A percentile compares a stretch with the other conserved stretches of the same genome.
These are phyloP conservation scores for Tulasnella sp. DNA, from an alignment of 768 basidiomycete species.

Conservation along the genomic window DNA sequence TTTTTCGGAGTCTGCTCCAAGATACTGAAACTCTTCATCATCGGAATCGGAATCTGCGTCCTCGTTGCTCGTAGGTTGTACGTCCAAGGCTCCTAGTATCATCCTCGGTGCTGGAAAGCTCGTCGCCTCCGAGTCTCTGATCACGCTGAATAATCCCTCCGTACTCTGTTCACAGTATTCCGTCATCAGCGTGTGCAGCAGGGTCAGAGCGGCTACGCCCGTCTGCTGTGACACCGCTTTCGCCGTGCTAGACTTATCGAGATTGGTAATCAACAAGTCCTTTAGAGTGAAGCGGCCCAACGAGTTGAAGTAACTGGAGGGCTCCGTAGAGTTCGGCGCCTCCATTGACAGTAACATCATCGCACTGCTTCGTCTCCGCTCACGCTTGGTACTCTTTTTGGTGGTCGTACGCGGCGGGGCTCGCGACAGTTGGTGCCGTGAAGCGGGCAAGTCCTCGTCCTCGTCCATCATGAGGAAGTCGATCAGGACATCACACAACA, in stretches of 20 bases:
- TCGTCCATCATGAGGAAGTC: slow-evolving; percentile 79
- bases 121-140: slow-evolving; percentile 62
- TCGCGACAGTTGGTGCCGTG: slow-evolving; percentile 36
- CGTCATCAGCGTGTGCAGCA: slow-evolving; percentile 64
- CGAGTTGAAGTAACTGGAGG: slow-evolving; percentile 75
- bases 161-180: slow-evolving; percentile 52
- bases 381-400: slow-evolving; percentile 7
- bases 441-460: slow-evolving; percentile 48
- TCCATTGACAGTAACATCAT: slow-evolving; percentile 86
- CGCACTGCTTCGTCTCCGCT: slow-evolving; percentile 63
- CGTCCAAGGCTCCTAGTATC: slow-evolving; percentile 16
- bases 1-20: slow-evolving; percentile 19
- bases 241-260: slow-evolving; percentile 25
- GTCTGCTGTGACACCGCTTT: slow-evolving; percentile 55
- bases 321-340: slow-evolving; percentile 52
- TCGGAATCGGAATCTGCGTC: slow-evolving; percentile 31
- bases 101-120: slow-evolving; percentile 47
- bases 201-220: slow-evolving; percentile 65
- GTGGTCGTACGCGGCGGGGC: not conserved
- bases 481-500: slow-evolving; percentile 59
- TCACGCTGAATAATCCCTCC: slow-evolving; percentile 59
- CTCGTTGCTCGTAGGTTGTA: slow-evolving; percentile 22
- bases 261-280: slow-evolving; percentile 73
- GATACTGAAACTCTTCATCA: slow-evolving; percentile 43
- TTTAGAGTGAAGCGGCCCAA: slow-evolving; percentile 85